Conservation (phyloP, 2,329 filamentous ascomycete genomes). For the Phyllosticta capitalensis region DNA sequence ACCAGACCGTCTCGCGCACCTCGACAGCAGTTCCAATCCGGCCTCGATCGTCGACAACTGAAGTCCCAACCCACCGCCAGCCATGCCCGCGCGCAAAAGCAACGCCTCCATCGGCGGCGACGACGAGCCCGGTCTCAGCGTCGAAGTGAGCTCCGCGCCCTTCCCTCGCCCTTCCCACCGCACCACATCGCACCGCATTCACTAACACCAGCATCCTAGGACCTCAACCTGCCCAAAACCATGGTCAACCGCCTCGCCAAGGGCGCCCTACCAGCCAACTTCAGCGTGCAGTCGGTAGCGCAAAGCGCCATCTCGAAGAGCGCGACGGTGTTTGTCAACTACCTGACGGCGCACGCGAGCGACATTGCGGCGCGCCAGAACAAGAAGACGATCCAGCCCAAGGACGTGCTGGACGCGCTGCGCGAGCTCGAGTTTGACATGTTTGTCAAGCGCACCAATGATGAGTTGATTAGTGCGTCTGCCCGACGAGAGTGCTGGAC, state of each 20-base stretch:
- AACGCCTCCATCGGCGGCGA: slow-evolving; percentile 34
- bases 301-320: slow-evolving; percentile 71
- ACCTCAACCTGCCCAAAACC: slow-evolving; percentile 68
- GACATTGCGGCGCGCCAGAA: slow-evolving; percentile 56
- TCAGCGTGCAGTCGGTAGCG: slow-evolving; percentile 75
- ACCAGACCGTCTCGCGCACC: neutral
- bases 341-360: slow-evolving; percentile 64
- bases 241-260: slow-evolving; percentile 74
- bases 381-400: slow-evolving; percentile 70
- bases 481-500: neutral
- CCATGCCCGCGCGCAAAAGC: slow-evolving; percentile 40
- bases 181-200: slow-evolving; percentile 11
- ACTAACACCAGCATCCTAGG: slow-evolving; percentile 36
- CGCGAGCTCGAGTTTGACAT: slow-evolving; percentile 65
- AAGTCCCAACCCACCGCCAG: neutral
- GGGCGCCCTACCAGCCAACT: slow-evolving; percentile 69
- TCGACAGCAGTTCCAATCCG: neutral
- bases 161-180: neutral
- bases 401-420: slow-evolving; percentile 67
- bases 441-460: slow-evolving; percentile 64
- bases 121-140: slow-evolving; percentile 32
- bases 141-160: slow-evolving; percentile 29
- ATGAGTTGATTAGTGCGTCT: slow-evolving; percentile 61
- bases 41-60: neutral
- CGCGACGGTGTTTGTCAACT: slow-evolving; percentile 75